Base-by-base conservation (phyloP, 2,329 filamentous ascomycete genomes). In the Hypocreales sp. region DNA sequence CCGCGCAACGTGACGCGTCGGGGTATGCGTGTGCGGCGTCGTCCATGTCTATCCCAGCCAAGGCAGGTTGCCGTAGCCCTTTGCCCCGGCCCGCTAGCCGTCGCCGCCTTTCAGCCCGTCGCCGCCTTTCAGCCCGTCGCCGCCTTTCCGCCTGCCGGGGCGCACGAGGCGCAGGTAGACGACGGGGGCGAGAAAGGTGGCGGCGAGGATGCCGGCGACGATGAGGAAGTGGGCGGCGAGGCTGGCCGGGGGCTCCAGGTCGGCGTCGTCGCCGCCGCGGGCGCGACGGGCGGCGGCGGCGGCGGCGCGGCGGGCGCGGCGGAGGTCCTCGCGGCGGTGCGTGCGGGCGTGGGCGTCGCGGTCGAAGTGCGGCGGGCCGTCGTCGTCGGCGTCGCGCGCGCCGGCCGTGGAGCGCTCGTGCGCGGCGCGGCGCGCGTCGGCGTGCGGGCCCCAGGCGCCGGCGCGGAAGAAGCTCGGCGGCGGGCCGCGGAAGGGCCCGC, bases 401-500 rank as follows among this genome's bases (percentile, higher is more conserved):
- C 26, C 23, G 13, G 27, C 50, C 41, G 40, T 57, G 34, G 46
- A 45, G 25, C 51, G 42, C 28, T 64, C 60, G 33, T 71, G 64
- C 24, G 64, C 64, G 20, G 61, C 60, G 29, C 54, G 51, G 20
- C 72, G 51, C 53, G 78, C 79, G 20, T 65, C 65, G 3, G 55
- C 47, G 32, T 80, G 69, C 3, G 56, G 49, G 25, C 80, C 81
- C 67, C 83, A 92, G 4, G 79, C 82, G 5, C 83, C 84, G 34
- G 67, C 74, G 12, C 76, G 67, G 52, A 83, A 94, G 57, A 94
- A 95, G 36, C 73, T 81, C 0, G 87, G 86, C 27, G 90, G 86
- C 4, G 90, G 87, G 0, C 87, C 87, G 13, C 69, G 70, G 51
- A 92, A 94, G 5, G 75, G 64, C 3, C 73, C 71, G 3, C 82